phyloP scores from a whole-genome alignment of 2,329 filamentous ascomycete genomes.

The Aspergillus fischeri region DNA sequence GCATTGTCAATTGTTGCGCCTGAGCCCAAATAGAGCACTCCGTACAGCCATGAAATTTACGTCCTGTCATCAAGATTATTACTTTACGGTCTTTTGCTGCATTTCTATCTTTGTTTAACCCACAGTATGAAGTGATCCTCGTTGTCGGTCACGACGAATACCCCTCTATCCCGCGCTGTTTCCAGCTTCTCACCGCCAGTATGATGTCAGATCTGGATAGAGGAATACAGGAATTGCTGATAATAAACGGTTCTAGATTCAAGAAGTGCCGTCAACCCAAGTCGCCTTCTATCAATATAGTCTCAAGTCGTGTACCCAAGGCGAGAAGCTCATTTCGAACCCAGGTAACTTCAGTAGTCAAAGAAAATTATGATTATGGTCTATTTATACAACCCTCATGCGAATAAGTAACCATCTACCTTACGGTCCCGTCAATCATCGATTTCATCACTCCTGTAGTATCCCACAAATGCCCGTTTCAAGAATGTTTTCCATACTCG shows the following conservation, averaged over 20 bases:
- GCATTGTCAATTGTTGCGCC: background rate
- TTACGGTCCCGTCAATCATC: slow-evolving; percentile 21
- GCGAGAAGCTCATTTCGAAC: background rate
- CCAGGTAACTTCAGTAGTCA: background rate
- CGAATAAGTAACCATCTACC: background rate
- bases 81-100: background rate
- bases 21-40: background rate
- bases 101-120: background rate
- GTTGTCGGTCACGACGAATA: background rate
- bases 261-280: background rate
- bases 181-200: background rate
- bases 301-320: background rate
- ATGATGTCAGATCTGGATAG: background rate
- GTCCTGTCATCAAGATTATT: background rate
- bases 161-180: background rate
- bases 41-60: background rate
- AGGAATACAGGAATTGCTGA: background rate
- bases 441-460: slow-evolving; percentile 63
- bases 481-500: slow-evolving; percentile 76
- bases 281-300: background rate
- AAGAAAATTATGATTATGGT: background rate
- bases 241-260: background rate
- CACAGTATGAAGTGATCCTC: background rate
- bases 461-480: slow-evolving; percentile 73
- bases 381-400: background rate